phyloP scores from a whole-genome alignment of 306 rosid species.

The Fagus sylvatica region DNA sequence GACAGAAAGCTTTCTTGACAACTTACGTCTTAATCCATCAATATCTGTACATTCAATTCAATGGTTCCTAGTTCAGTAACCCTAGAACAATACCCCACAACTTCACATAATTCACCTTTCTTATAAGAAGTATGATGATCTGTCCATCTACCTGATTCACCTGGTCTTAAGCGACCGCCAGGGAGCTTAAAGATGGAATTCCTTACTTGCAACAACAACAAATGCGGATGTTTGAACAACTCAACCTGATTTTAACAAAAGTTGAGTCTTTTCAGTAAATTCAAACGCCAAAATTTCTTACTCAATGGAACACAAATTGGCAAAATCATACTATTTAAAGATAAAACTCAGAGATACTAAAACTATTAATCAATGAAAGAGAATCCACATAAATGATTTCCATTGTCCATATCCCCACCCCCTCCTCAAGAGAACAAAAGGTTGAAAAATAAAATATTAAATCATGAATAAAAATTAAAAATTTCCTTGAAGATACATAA shows the following conservation, averaged over 20 bases:
- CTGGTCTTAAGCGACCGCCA: slow-evolving; percentile 85
- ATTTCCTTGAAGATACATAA: not conserved
- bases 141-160: slow-evolving; percentile 68
- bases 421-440: not conserved
- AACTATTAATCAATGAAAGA: not conserved
- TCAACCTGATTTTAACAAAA: slow-evolving; percentile 64
- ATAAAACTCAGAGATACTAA: not conserved
- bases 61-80: slow-evolving; percentile 8
- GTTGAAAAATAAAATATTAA: not conserved
- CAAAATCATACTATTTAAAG: not conserved
- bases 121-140: slow-evolving; percentile 7
- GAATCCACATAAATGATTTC: not conserved
- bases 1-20: slow-evolving; percentile 63
- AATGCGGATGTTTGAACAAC: slow-evolving; percentile 88
- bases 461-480: not conserved
- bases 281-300: not conserved
- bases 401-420: slow-evolving; percentile 3
- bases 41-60: slow-evolving; percentile 48
- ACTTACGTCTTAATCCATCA: slow-evolving; percentile 79
- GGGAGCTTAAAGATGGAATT: slow-evolving; percentile 83
- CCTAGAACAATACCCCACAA: not conserved
- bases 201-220: slow-evolving; percentile 71
- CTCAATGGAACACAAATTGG: not conserved
- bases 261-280: slow-evolving; percentile 12
- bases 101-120: not conserved